A percentile compares a stretch with the other conserved stretches of the same genome.
Conservation (phyloP, 2,329 filamentous ascomycete genomes). For the Scolecobasidium constrictum region DNA sequence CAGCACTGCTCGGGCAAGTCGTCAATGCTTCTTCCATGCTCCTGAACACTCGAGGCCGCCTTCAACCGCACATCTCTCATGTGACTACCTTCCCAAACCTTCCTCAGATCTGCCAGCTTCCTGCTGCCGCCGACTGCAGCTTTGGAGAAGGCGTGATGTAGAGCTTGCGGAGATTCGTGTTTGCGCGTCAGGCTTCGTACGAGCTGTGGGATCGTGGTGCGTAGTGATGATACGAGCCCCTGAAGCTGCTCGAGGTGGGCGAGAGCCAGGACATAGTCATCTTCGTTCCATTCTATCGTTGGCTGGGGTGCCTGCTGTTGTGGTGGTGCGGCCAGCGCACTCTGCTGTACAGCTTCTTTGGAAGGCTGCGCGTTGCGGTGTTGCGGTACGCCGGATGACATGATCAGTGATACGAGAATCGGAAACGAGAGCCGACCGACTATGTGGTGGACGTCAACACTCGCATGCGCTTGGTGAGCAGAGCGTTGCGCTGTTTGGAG, state of each 20-base stretch:
- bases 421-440: too few species aligned
- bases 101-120: slow-evolving; percentile 4
- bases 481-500: too few species aligned
- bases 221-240: slow-evolving; percentile 3
- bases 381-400: too few species aligned
- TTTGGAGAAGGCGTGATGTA: slow-evolving; percentile 2
- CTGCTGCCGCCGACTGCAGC: neutral
- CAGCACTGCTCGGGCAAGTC: neutral
- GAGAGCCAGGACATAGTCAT: slow-evolving; percentile 1
- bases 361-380: neutral
- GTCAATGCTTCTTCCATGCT: neutral
- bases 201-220: slow-evolving; percentile 1
- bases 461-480: too few species aligned
- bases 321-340: neutral
- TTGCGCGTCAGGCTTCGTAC: neutral
- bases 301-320: neutral
- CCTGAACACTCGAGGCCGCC: neutral
- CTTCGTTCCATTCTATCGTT: slow-evolving; percentile 5
- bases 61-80: slow-evolving; percentile 1
- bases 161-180: neutral
- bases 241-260: slow-evolving; percentile 7
- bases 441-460: too few species aligned
- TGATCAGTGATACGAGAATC: too few species aligned
- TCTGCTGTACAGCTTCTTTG: neutral
- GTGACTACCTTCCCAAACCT: neutral